phyloP scores from a whole-genome alignment of 176 grass and related monocot genomes.

The Carex cristatella region DNA sequence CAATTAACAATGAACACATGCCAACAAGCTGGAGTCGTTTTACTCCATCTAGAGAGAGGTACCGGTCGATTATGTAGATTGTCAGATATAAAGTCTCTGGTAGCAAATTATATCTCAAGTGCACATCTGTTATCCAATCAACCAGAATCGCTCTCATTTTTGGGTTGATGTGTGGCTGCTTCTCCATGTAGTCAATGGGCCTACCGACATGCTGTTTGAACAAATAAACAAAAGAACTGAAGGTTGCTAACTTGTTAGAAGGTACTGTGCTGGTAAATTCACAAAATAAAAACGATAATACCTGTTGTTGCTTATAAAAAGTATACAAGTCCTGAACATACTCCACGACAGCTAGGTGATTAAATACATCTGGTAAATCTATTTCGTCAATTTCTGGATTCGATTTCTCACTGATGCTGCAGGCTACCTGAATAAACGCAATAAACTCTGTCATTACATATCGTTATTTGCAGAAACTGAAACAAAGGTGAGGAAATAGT shows the following conservation, averaged over 20 bases:
- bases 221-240: not conserved
- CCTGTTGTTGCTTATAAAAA: conserved; percentile 74
- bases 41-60: conserved; percentile 53
- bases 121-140: conserved; percentile 92
- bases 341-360: conserved; percentile 74
- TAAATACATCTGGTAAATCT: conserved; percentile 46
- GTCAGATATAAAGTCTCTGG: conserved; percentile 79
- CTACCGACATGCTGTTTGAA: conserved; percentile 44
- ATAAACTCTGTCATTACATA: not conserved
- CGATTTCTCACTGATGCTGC: conserved; percentile 43
- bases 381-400: conserved; percentile 50
- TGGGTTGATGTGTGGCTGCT: conserved; percentile 61
- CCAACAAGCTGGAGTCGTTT: conserved; percentile 74
- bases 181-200: conserved; percentile 60
- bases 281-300: conserved; percentile 1
- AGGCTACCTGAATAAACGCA: conserved; percentile 38
- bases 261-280: not conserved
- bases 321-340: conserved; percentile 84
- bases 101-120: conserved; percentile 80
- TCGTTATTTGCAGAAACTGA: not conserved
- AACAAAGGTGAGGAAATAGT: not conserved
- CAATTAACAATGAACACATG: conserved; percentile 63
- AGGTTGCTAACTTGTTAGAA: not conserved
- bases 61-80: conserved; percentile 58
- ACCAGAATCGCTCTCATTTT: conserved; percentile 77